Evolutionary conservation across 2,329 filamentous ascomycete species (phyloP).

Genomic region (Neofusicoccum ribis): DNA sequence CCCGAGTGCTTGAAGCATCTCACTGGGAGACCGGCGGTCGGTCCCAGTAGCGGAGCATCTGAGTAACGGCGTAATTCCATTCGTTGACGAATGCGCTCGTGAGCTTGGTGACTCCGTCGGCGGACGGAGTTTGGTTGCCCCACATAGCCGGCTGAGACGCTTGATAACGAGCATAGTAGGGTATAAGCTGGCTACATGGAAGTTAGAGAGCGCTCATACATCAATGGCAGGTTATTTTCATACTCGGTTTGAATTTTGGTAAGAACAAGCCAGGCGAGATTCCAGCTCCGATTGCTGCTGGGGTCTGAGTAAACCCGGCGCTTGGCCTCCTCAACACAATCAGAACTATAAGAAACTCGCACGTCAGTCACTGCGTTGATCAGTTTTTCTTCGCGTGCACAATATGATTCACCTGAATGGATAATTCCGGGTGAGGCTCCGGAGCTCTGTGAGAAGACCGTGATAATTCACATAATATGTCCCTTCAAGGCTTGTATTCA

Average conservation of each 20-base stretch:
- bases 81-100: slow-evolving; percentile 64
- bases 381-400: too few relatives aligned
- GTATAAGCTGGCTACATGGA: slow-evolving; percentile 56
- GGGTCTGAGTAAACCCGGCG: slow-evolving; percentile 64
- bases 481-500: slow-evolving; percentile 31
- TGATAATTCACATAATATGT: slow-evolving; percentile 70
- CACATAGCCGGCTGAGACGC: slow-evolving; percentile 69
- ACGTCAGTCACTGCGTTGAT: neutral
- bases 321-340: slow-evolving; percentile 66
- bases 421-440: slow-evolving; percentile 66
- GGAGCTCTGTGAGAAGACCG: slow-evolving; percentile 69
- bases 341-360: slow-evolving; percentile 42
- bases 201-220: slow-evolving; percentile 20
- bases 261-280: slow-evolving; percentile 71
- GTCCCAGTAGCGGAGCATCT: slow-evolving; percentile 70
- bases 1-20: neutral
- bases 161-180: slow-evolving; percentile 61
- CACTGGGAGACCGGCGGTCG: slow-evolving; percentile 47
- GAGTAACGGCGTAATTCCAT: slow-evolving; percentile 65
- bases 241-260: slow-evolving; percentile 66
- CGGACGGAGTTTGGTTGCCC: slow-evolving; percentile 59
- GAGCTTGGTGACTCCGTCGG: slow-evolving; percentile 59
- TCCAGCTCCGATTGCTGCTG: slow-evolving; percentile 70
- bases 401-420: slow-evolving; percentile 52
- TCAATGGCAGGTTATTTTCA: slow-evolving; percentile 31